Base-by-base conservation (phyloP, 768 basidiomycete species). In the Russula olivacea region DNA sequence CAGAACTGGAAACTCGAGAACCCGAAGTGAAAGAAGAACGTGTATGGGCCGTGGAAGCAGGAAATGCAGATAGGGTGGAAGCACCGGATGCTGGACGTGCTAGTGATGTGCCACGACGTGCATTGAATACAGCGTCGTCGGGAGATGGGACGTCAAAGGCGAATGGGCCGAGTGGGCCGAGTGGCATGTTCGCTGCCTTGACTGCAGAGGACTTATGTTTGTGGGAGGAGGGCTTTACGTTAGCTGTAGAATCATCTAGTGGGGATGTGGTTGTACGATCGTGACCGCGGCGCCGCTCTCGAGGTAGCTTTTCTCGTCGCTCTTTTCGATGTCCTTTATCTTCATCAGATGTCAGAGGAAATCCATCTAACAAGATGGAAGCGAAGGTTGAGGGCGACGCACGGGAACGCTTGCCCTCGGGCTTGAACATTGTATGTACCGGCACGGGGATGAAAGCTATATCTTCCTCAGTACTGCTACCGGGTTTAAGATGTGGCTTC, bases 131-230 rank as follows among this genome's bases (percentile, higher is more conserved):
- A 66, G 91, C 75, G 69, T 98, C 96, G 68, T 98, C 96, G 23
- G 96, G 96, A 73, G 94, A 97, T 40, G 91, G 91, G 25, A 80
- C 81, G 65, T 93, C 85, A 70, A 94, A 93, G 11, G 83, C 76
- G 71, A 91, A 91, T 1, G 67, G 61, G 9, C 61, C 61, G 23
- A 50, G 66, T 23, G 61, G 60, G 14, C 52, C 61, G 15, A 58
- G 52, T 38, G 67, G 61, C 15, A 47, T 23, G 15, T 45, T 61
- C 41, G 55, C 47, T 21, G 60, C 23, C 25, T 32, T 52, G 14
- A 32, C 36, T 49, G 55, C 7, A 19, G 59, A 61, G n/a, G 60
- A 52, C 32, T 59, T 60, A 19, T 52, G 55, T 45, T 66, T 68
- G 14, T 53, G 43, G 34, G 61, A 52, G 21, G 64, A 50, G n/a